These are phyloP conservation scores for Apiotrichum laibachii DNA, from an alignment of 1,284 basidiomycete species.

Conservation along the genomic window DNA sequence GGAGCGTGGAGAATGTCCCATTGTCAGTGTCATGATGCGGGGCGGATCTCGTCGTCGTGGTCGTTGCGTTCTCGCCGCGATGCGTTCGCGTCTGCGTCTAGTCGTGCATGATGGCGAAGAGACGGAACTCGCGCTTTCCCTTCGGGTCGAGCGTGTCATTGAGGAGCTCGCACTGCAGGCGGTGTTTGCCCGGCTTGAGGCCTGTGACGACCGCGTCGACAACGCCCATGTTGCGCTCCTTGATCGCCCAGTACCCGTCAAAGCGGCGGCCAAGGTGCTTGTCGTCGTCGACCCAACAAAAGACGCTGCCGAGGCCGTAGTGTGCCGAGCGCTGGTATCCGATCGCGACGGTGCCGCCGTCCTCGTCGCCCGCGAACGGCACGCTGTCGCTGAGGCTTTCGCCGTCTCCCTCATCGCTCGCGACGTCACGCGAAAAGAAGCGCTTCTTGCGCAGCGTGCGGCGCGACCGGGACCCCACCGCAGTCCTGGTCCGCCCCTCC, in stretches of 20 bases:
- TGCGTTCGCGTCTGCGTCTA: background rate
- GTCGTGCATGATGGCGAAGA: conserved; percentile 21
- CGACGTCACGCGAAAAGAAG: too few relatives aligned
- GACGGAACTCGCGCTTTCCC: conserved; percentile 22
- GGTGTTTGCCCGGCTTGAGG: conserved; percentile 34
- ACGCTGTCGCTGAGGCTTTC: background rate
- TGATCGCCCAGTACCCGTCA: conserved; percentile 40
- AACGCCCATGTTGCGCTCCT: conserved; percentile 42
- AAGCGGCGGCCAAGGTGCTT: conserved; percentile 19
- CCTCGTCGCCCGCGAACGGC: background rate
- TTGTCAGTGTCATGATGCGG: too few relatives aligned
- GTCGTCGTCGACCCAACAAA: conserved; percentile 40
- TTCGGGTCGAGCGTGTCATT: conserved; percentile 30
- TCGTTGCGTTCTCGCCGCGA: background rate
- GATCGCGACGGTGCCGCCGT: conserved; percentile 36
- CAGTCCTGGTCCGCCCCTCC: background rate
- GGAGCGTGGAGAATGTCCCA: too few relatives aligned
- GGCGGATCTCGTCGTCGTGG: too few relatives aligned
- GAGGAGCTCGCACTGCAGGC: conserved; percentile 36
- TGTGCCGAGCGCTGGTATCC: conserved; percentile 37
- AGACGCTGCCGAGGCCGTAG: conserved; percentile 34
- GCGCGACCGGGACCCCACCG: background rate
- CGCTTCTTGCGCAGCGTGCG: background rate
- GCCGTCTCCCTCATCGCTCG: background rate
- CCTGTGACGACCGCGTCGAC: conserved; percentile 33